These are phyloP conservation scores for Mortierella sp. DNA, from an alignment of 371 early-diverging fungal genomes.

Conservation along the genomic window DNA sequence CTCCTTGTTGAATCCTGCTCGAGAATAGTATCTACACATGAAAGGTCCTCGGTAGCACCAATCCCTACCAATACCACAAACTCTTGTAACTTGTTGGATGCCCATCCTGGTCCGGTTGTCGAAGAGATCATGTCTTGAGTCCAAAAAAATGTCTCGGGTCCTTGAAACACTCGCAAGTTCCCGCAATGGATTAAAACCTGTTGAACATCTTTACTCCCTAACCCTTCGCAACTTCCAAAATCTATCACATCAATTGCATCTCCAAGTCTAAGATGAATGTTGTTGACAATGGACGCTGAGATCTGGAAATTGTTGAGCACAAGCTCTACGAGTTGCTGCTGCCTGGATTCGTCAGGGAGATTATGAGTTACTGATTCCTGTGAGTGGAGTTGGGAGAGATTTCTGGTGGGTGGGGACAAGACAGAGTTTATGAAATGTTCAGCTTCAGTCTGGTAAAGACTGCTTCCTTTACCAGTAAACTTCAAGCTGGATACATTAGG, in stretches of 20 bases:
- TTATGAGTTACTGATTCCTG: neutral
- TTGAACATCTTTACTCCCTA: constrained; percentile 5
- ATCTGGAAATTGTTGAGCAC: neutral
- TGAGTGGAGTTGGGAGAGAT: neutral
- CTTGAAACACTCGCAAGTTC: constrained; percentile 14
- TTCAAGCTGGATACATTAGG: neutral
- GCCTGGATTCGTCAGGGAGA: neutral
- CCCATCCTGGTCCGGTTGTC: neutral
- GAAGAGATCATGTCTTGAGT: constrained; percentile 6
- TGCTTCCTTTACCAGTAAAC: neutral
- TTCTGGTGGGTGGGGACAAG: neutral
- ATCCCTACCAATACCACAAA: constrained; percentile 8
- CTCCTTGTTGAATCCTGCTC: neutral
- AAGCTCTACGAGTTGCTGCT: neutral
- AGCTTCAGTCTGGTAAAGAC: constrained; percentile 3
- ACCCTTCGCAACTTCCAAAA: constrained; percentile 1
- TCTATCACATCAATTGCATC: constrained; percentile 10
- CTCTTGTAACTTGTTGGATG: neutral
- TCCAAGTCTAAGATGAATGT: constrained; percentile 1
- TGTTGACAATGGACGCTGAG: constrained; percentile 2
- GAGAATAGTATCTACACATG: neutral
- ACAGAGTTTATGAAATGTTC: neutral
- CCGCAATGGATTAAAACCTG: constrained; percentile 15
- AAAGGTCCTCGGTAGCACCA: neutral
- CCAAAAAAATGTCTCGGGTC: constrained; percentile 15